Percentiles rank a stretch among this genome's conserved stretches.
Conservation (phyloP, 2,329 filamentous ascomycete genomes). For the Stagonosporopsis cucurbitacearum region DNA sequence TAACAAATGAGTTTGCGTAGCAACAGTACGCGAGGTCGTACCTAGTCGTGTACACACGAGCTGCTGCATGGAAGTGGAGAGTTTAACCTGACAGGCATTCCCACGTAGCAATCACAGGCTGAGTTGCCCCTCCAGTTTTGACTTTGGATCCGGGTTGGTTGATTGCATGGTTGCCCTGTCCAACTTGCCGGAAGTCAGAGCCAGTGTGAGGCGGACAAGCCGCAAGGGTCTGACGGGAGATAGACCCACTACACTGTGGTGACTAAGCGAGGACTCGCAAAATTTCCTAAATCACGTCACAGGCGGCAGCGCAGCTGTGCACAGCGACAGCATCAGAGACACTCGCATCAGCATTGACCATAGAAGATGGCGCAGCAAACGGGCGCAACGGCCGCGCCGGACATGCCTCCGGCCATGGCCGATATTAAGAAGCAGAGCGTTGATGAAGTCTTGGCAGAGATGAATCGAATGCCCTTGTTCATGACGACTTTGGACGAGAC, state of each 20-base stretch:
- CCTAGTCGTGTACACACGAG: background rate
- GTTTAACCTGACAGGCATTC: background rate
- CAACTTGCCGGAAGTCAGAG: conserved; percentile 4
- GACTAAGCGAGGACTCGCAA: conserved; percentile 33
- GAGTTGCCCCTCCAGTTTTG: conserved; percentile 14
- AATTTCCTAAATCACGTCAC: conserved; percentile 21
- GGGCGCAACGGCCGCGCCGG: conserved; percentile 20
- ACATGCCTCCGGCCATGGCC: conserved; percentile 65
- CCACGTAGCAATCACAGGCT: background rate
- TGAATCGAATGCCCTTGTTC: conserved; percentile 83
- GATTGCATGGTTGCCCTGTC: conserved; percentile 12
- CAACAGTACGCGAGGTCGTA: background rate
- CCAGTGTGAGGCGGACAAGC: conserved; percentile 1
- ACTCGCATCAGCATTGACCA: background rate
- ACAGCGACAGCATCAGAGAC: background rate
- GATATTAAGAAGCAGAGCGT: conserved; percentile 62
- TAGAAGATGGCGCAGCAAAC: conserved; percentile 29
- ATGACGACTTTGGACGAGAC: conserved; percentile 85
- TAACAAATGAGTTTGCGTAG: background rate
- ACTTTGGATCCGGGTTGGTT: background rate
- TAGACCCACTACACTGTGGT: conserved; percentile 21
- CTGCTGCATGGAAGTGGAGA: conserved; percentile 1
- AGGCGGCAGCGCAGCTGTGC: background rate
- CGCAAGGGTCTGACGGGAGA: background rate
- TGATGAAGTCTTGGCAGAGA: conserved; percentile 67